Percentiles rank a stretch among this genome's conserved stretches.
Conservation (phyloP, 2,329 filamentous ascomycete species). For the Coniochaeta pulveracea region DNA sequence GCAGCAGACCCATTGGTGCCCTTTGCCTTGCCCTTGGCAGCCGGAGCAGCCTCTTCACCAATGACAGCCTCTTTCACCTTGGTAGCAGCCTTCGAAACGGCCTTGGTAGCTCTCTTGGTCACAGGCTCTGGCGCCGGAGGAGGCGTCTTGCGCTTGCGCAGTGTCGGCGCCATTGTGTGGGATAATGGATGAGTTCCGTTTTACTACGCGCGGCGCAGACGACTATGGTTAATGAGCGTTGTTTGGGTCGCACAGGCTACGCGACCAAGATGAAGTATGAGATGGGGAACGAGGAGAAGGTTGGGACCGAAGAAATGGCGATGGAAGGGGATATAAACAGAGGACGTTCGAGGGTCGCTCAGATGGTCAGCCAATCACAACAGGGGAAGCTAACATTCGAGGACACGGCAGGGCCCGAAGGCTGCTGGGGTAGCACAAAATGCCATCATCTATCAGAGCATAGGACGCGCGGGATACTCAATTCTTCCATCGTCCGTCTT, state of each 20-base stretch:
- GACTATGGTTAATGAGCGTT: too few species aligned
- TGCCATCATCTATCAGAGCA: too few species aligned
- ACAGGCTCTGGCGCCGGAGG: conserved; percentile 32
- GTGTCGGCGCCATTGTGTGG: conserved; percentile 40
- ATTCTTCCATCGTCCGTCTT: too few species aligned
- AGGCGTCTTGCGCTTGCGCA: conserved; percentile 51
- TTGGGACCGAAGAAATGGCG: not conserved
- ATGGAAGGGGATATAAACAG: conserved; percentile 3
- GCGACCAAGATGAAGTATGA: too few species aligned
- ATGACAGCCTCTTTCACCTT: conserved; percentile 14
- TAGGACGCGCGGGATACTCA: too few species aligned
- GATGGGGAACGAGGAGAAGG: not conserved
- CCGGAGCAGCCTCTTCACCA: conserved; percentile 16
- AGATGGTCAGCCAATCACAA: conserved; percentile 1
- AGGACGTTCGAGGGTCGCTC: conserved; percentile 1
- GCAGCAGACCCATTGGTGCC: conserved; percentile 6
- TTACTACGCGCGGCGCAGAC: too few species aligned
- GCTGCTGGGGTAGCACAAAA: too few species aligned
- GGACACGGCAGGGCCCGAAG: too few species aligned
- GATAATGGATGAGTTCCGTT: too few species aligned
- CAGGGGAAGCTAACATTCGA: conserved; percentile 8
- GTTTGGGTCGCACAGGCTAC: too few species aligned
- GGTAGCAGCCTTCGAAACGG: conserved; percentile 6
- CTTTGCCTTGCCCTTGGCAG: conserved; percentile 17
- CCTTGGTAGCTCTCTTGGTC: conserved; percentile 26